A percentile compares a stretch with the other conserved stretches of the same genome.
Evolutionary conservation across 164 flowering plant species (phyloP).

Genomic region (Vitis amurensis): DNA sequence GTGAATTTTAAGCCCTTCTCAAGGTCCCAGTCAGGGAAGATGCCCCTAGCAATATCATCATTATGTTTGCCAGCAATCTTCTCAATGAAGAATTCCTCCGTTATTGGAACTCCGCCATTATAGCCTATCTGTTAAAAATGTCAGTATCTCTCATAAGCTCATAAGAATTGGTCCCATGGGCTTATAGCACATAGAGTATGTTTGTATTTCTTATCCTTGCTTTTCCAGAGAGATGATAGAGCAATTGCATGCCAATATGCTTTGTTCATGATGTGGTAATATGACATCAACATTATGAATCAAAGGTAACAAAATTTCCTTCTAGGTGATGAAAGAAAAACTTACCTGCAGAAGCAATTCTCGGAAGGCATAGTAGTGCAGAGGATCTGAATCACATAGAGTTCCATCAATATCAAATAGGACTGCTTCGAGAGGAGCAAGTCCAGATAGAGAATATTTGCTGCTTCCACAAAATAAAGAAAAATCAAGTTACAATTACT

Average conservation of each 20-base stretch:
- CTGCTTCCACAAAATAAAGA: constrained; percentile 30
- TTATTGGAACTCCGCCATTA: constrained; percentile 83
- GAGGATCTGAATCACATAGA: constrained; percentile 93
- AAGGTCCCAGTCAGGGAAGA: constrained; percentile 74
- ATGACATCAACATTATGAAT: too few relatives aligned
- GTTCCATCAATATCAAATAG: constrained; percentile 96
- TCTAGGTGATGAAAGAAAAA: too few relatives aligned
- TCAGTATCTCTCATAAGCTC: too few relatives aligned
- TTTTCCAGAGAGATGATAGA: too few relatives aligned
- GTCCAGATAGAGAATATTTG: constrained; percentile 44
- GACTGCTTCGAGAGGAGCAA: constrained; percentile 83
- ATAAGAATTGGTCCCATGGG: too few relatives aligned
- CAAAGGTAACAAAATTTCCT: too few relatives aligned
- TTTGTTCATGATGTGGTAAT: too few relatives aligned
- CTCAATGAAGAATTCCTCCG: constrained; percentile 63
- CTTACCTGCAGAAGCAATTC: constrained; percentile 88
- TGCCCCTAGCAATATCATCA: constrained; percentile 46
- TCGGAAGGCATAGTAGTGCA: constrained; percentile 66
- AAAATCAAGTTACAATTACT: constrained; percentile 4
- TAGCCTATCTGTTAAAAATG: constrained; percentile 59
- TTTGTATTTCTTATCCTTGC: too few relatives aligned
- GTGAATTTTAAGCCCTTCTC: constrained; percentile 52
- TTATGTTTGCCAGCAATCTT: constrained; percentile 76
- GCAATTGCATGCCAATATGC: too few relatives aligned
- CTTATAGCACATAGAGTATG: too few relatives aligned